Evolutionary conservation across 768 basidiomycete species (phyloP).

Genomic region (Mycena crocata): DNA sequence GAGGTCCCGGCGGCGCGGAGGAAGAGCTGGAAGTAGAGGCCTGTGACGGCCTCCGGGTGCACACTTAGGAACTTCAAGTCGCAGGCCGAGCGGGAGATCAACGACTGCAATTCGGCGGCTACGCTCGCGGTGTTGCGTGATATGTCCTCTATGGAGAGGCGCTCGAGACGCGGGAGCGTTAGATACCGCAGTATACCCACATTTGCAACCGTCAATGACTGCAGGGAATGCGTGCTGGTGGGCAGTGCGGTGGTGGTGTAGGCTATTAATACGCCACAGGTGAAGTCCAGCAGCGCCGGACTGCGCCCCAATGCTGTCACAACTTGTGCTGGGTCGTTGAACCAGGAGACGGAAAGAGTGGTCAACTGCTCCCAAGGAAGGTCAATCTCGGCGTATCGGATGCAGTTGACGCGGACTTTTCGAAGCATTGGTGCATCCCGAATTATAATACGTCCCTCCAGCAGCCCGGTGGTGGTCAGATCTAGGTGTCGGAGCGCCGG

Average conservation of each 20-base stretch:
- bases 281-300: background rate
- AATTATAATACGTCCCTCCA: background rate
- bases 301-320: background rate
- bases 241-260: background rate
- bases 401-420: background rate
- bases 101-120: background rate
- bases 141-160: background rate
- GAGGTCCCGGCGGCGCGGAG: background rate
- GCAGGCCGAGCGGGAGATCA: background rate
- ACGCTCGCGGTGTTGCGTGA: background rate
- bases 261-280: background rate
- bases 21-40: background rate
- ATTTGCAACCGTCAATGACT: background rate
- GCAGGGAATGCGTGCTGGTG: background rate
- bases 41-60: background rate
- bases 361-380: slow-evolving; percentile 3
- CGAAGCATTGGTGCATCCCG: slow-evolving; percentile 6
- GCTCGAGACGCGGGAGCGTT: background rate
- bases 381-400: background rate
- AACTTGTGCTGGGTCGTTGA: background rate
- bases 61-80: background rate
- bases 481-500: background rate
- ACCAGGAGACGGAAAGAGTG: background rate
- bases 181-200: background rate
- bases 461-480: background rate